Evolutionary conservation across 805 yeast genomes (phyloP).

Genomic region (Zygosaccharomyces kombuchaensis): DNA sequence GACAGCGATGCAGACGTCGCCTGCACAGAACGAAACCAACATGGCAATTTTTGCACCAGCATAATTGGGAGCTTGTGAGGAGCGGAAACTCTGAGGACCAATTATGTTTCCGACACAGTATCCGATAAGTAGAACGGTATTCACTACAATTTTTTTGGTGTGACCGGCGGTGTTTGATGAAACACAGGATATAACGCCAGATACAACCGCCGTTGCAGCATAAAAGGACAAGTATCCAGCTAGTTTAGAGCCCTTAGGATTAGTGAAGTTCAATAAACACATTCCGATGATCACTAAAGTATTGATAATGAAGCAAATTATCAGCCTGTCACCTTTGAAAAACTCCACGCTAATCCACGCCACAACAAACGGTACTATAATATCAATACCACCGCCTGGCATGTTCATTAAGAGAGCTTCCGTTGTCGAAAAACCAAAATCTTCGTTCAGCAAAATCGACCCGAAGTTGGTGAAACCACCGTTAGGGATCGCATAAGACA

Average conservation of each 20-base stretch:
- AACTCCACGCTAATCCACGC: constrained; percentile 4
- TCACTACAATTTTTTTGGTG: constrained; percentile 30
- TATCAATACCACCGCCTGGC: constrained; percentile 37
- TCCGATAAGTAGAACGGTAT: constrained; percentile 1
- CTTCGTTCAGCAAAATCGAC: constrained; percentile 36
- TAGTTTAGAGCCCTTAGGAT: constrained; percentile 22
- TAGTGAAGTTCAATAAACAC: constrained; percentile 34
- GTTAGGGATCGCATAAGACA: constrained; percentile 36
- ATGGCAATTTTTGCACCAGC: constrained; percentile 35
- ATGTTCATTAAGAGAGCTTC: constrained; percentile 35
- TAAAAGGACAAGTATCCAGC: constrained; percentile 20
- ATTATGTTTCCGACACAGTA: constrained; percentile 17
- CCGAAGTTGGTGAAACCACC: constrained; percentile 47
- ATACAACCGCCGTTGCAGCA: constrained; percentile 1
- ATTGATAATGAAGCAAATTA: constrained; percentile 4
- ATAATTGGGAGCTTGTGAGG: constrained; percentile 43
- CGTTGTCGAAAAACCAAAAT: constrained; percentile 33
- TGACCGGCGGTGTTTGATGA: constrained; percentile 41
- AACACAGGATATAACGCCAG: constrained; percentile 6
- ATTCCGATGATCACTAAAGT: constrained; percentile 1
- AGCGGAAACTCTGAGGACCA: constrained; percentile 50
- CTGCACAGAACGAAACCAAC: constrained; percentile 5
- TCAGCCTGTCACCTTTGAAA: constrained; percentile 7
- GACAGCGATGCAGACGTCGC: neutral
- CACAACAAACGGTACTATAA: constrained; percentile 15